Percentiles rank a stretch among this genome's conserved stretches.
Evolutionary conservation across 257 asterid genomes (phyloP).

Genomic region (Solanum appendiculatum): DNA sequence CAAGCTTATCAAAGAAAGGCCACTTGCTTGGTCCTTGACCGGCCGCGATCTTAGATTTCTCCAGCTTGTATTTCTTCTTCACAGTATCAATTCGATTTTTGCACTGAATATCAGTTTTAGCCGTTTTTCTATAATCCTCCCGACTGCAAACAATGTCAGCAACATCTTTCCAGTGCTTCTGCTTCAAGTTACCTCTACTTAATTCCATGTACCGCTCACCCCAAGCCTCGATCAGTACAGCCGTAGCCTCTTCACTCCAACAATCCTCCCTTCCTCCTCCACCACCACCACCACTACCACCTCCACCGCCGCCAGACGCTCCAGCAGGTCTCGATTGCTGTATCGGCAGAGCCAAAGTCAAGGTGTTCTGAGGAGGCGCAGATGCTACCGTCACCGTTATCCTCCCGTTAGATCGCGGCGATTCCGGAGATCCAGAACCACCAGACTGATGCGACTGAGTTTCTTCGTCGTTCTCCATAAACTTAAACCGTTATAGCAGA

Average conservation of each 20-base stretch:
- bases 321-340: conserved; percentile 31
- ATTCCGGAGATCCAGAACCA: conserved; percentile 22
- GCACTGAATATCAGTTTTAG: conserved; percentile 85
- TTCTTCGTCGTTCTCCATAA: conserved; percentile 73
- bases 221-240: conserved; percentile 74
- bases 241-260: conserved; percentile 93
- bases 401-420: conserved; percentile 49
- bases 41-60: conserved; percentile 67
- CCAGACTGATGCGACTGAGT: conserved; percentile 33
- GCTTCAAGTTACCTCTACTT: conserved; percentile 82
- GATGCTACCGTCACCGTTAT: conserved; percentile 72
- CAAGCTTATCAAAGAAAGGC: conserved; percentile 56
- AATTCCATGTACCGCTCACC: conserved; percentile 74
- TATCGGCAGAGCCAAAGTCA: conserved; percentile 64
- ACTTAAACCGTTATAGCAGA: neutral
- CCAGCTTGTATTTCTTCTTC: conserved; percentile 80
- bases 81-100: conserved; percentile 89
- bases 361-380: conserved; percentile 30
- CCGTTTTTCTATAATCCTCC: conserved; percentile 42
- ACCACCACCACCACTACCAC: conserved; percentile 13
- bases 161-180: conserved; percentile 84
- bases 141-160: conserved; percentile 66
- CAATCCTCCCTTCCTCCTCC: conserved; percentile 66
- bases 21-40: conserved; percentile 59
- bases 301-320: conserved; percentile 16